Conservation (phyloP, 495 filamentous ascomycete genomes). For the Glutinoglossum americanum region DNA sequence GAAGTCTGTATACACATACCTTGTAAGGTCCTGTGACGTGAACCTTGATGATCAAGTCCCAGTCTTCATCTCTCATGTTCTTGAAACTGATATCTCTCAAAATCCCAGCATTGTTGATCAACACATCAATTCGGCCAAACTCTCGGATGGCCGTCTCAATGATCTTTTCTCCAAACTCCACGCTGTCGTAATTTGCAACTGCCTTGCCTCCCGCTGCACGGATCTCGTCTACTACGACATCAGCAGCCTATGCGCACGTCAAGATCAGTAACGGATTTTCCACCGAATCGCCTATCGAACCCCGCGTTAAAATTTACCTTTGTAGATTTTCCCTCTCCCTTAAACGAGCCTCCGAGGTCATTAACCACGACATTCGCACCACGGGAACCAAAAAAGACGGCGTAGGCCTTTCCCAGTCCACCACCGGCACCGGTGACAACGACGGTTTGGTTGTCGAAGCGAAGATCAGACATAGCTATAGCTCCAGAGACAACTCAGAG, state of each 20-base stretch:
- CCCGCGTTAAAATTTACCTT: constrained; percentile 32
- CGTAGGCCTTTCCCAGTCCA: constrained; percentile 83
- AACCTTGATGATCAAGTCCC: constrained; percentile 85
- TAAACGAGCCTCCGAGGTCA: constrained; percentile 84
- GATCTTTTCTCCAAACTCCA: constrained; percentile 83
- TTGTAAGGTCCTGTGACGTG: constrained; percentile 94
- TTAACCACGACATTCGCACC: constrained; percentile 96
- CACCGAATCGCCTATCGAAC: background rate
- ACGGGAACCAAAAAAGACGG: constrained; percentile 71
- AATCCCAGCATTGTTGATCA: constrained; percentile 97
- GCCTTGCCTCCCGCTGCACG: constrained; percentile 81
- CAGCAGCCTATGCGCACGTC: constrained; percentile 45
- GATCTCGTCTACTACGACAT: constrained; percentile 92
- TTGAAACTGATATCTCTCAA: constrained; percentile 92
- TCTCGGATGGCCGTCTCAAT: constrained; percentile 88
- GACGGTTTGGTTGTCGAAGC: constrained; percentile 90
- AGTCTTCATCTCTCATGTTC: constrained; percentile 95
- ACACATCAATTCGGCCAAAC: constrained; percentile 82
- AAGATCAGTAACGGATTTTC: background rate
- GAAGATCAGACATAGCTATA: constrained; percentile 49
- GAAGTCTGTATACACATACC: constrained; percentile 17
- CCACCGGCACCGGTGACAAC: constrained; percentile 94
- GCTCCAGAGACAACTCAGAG: background rate
- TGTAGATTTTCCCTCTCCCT: constrained; percentile 74
- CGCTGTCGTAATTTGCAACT: constrained; percentile 94